Conservation (phyloP, 192 early-diverging fungal genomes). For the Spizellomyces sp. region DNA sequence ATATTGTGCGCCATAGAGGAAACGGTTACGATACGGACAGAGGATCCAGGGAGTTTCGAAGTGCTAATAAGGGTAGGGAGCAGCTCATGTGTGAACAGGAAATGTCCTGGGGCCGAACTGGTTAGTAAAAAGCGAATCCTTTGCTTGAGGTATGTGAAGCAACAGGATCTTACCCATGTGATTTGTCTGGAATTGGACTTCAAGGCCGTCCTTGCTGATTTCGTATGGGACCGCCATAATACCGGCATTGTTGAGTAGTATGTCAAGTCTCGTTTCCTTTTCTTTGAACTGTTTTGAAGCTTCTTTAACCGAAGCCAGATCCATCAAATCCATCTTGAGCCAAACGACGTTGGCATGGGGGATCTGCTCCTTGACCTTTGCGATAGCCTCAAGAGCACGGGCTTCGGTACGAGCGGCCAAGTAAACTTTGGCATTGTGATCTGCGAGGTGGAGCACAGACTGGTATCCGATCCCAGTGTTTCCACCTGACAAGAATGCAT, state of each 20-base stretch:
- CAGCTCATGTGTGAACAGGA: neutral
- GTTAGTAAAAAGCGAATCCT: neutral
- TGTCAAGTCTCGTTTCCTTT: conserved; percentile 9
- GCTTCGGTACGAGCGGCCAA: neutral
- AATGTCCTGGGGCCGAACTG: conserved; percentile 32
- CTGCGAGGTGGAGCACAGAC: conserved; percentile 19
- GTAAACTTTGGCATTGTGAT: conserved; percentile 18
- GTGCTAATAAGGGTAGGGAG: neutral
- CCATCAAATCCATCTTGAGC: conserved; percentile 33
- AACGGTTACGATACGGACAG: conserved; percentile 54
- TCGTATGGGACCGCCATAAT: conserved; percentile 33
- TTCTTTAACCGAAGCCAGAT: neutral
- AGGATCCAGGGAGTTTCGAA: conserved; percentile 13
- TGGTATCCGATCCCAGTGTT: conserved; percentile 6
- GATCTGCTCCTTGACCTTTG: neutral
- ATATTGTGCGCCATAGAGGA: conserved; percentile 38
- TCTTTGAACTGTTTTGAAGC: conserved; percentile 17
- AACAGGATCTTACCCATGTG: conserved; percentile 45
- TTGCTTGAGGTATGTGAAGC: conserved; percentile 46
- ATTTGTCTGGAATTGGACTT: conserved; percentile 55
- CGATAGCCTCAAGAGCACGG: neutral
- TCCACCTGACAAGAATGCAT: conserved; percentile 6
- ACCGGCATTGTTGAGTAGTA: conserved; percentile 36
- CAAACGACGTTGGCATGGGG: neutral
- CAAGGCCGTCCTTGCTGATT: conserved; percentile 51